Conservation (phyloP, 192 early-diverging fungal species). For the Coemansia reversa region DNA sequence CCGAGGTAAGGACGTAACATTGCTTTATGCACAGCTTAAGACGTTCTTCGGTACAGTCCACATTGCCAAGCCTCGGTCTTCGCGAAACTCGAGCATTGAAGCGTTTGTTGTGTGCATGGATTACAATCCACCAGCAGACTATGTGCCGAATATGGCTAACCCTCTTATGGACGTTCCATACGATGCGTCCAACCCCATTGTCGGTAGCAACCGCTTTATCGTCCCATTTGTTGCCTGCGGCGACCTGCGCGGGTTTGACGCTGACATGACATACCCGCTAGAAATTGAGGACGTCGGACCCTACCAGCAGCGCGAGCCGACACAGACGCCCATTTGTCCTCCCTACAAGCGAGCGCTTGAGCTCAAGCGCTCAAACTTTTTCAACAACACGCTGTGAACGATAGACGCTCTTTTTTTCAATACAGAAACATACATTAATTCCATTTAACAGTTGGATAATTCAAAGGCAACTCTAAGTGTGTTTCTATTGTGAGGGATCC, state of each 20-base stretch:
- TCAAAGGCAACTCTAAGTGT: background rate
- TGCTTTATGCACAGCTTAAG: slow-evolving; percentile 89
- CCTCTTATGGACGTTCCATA: slow-evolving; percentile 84
- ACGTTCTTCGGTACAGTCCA: slow-evolving; percentile 90
- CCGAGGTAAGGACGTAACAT: slow-evolving; percentile 88
- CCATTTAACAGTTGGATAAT: background rate
- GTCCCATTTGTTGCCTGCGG: slow-evolving; percentile 91
- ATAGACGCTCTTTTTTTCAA: background rate
- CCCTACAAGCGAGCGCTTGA: slow-evolving; percentile 84
- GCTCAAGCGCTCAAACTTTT: slow-evolving; percentile 72
- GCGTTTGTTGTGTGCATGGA: slow-evolving; percentile 92
- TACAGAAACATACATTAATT: background rate
- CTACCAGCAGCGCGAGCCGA: slow-evolving; percentile 63
- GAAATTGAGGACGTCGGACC: slow-evolving; percentile 49
- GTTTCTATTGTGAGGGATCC: slow-evolving; percentile 9
- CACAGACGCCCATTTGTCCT: slow-evolving; percentile 84
- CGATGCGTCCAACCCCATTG: slow-evolving; percentile 63
- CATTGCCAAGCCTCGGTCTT: slow-evolving; percentile 90
- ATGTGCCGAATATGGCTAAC: slow-evolving; percentile 86
- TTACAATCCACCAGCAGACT: slow-evolving; percentile 81
- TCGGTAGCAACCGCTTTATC: slow-evolving; percentile 73
- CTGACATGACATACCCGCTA: slow-evolving; percentile 81
- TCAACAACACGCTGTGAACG: slow-evolving; percentile 54
- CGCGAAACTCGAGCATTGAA: slow-evolving; percentile 91
- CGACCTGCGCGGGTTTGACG: slow-evolving; percentile 84